Percentiles rank a stretch among this genome's conserved stretches.
These are phyloP conservation scores for Fagopyrum homotropicum DNA, from an alignment of 148 eudicot genomes.

Conservation along the genomic window DNA sequence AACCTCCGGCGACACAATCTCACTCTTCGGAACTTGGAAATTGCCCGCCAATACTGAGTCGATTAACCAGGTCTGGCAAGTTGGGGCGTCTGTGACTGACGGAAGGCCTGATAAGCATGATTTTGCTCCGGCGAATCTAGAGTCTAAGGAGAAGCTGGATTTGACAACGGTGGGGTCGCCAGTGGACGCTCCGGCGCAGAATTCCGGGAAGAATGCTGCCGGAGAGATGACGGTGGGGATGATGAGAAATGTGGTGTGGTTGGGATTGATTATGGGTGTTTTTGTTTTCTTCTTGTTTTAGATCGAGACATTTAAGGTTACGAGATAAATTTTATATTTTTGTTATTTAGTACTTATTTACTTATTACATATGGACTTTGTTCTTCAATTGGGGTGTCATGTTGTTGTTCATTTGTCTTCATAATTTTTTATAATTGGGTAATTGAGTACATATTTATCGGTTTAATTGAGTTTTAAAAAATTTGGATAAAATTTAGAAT, in stretches of 20 bases:
- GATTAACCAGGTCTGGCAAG: constrained; percentile 32
- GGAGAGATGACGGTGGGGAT: neutral
- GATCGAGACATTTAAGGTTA: neutral
- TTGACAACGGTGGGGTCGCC: constrained; percentile 13
- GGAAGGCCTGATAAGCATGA: neutral
- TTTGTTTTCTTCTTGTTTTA: neutral
- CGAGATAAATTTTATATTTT: no score
- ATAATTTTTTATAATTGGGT: no score
- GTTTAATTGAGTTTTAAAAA: no score
- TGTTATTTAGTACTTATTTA: no score
- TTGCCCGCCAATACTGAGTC: neutral
- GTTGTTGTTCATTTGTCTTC: no score
- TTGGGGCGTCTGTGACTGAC: constrained; percentile 16
- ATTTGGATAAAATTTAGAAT: no score
- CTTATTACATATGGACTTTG: no score
- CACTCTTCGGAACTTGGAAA: constrained; percentile 27
- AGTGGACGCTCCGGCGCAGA: neutral
- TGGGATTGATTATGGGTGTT: neutral
- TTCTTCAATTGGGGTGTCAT: no score
- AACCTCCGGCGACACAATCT: constrained; percentile 10
- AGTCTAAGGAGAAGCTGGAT: constrained; percentile 23
- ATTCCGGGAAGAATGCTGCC: neutral
- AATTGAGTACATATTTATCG: no score
- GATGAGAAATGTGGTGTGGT: neutral
- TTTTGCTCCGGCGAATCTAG: constrained; percentile 20